Evolutionary conservation across 345 rosid genomes (phyloP).

Genomic region (Eutrema heterophyllum): DNA sequence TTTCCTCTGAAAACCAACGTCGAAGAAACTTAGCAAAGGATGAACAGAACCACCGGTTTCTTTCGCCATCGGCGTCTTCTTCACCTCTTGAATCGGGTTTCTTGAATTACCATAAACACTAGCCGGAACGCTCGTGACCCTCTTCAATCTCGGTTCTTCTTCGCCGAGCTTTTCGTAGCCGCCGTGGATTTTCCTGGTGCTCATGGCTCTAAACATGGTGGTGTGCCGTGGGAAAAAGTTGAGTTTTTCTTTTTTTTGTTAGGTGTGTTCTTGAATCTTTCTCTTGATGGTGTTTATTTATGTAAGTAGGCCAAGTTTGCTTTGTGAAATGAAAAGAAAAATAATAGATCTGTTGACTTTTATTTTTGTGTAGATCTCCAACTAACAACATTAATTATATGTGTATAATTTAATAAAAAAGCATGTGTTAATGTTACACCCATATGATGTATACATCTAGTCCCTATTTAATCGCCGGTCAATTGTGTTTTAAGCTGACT

Average conservation of each 20-base stretch:
- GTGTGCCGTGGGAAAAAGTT: not conserved
- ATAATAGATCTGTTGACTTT: conserved; percentile 21
- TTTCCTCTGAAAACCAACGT: conserved; percentile 24
- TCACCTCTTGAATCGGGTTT: conserved; percentile 12
- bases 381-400: conserved; percentile 17
- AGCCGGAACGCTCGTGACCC: conserved; percentile 44
- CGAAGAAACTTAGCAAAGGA: conserved; percentile 59
- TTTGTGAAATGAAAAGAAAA: conserved; percentile 13
- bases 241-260: not conserved
- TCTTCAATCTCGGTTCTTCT: conserved; percentile 33
- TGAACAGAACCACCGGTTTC: conserved; percentile 42
- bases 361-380: conserved; percentile 10
- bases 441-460: conserved; percentile 25
- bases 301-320: conserved; percentile 16
- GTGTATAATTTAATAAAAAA: not conserved
- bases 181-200: conserved; percentile 39
- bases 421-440: conserved; percentile 28
- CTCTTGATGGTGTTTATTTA: conserved; percentile 22
- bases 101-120: conserved; percentile 26
- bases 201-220: conserved; percentile 72
- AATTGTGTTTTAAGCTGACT: conserved; percentile 18
- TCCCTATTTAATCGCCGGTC: conserved; percentile 29
- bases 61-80: conserved; percentile 26
- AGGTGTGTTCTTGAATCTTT: conserved; percentile 22
- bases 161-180: conserved; percentile 52